phyloP scores from a whole-genome alignment of 2,329 filamentous ascomycete genomes.

The Neonectria faginata region DNA sequence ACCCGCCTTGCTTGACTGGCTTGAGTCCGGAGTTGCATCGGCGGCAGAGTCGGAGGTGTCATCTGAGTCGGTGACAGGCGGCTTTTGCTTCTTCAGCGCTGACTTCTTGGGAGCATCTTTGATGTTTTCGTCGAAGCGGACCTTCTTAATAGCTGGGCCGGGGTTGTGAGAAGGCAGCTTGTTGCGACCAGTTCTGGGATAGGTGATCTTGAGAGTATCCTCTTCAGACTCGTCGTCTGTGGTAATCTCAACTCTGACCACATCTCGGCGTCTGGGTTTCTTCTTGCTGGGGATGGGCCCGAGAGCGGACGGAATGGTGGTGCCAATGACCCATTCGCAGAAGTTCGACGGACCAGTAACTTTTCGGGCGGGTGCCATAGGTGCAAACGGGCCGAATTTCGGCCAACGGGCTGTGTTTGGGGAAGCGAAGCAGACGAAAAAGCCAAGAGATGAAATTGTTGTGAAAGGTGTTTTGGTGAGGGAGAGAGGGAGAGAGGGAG shows the following conservation, averaged over 20 bases:
- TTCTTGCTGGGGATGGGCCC: constrained; percentile 44
- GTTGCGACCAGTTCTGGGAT: constrained; percentile 55
- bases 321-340: constrained; percentile 57
- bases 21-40: constrained; percentile 40
- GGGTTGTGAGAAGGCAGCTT: constrained; percentile 3
- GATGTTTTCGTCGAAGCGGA: constrained; percentile 55
- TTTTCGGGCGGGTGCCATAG: constrained; percentile 38
- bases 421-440: neutral
- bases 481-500: neutral
- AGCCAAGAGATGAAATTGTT: neutral
- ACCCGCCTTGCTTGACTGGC: constrained; percentile 37
- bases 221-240: constrained; percentile 65
- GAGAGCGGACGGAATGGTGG: constrained; percentile 49
- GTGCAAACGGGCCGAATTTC: constrained; percentile 2
- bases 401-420: neutral
- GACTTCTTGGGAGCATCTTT: constrained; percentile 40
- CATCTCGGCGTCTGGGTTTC: constrained; percentile 45
- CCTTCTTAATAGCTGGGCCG: constrained; percentile 53
- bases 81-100: constrained; percentile 40
- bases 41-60: constrained; percentile 37
- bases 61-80: constrained; percentile 35
- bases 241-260: constrained; percentile 56
- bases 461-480: neutral
- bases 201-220: constrained; percentile 62
- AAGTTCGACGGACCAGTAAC: constrained; percentile 44